Base-by-base conservation (phyloP, 768 basidiomycete genomes). In the Coprinopsis sp. region DNA sequence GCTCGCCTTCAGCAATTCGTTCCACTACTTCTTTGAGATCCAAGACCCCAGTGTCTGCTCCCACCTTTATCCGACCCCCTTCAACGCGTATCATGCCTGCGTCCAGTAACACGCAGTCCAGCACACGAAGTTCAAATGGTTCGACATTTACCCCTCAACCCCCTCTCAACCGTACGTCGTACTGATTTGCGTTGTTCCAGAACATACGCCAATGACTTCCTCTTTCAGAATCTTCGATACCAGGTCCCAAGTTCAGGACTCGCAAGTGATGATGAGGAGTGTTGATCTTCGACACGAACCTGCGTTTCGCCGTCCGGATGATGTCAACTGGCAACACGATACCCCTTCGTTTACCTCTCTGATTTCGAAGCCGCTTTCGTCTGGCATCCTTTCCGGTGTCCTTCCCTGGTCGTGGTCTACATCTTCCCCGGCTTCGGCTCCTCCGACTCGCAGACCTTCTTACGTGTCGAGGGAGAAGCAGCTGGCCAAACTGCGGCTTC, bases 381-480 rank as follows among this genome's bases (percentile, higher is more conserved):
- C 29, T 23, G 19, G 30, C 13, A 13, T 38, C 1, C 37, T 49
- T 7, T 33, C 39, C 29, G 43, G 30, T 16, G 40, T 42, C 16
- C 29, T 49, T 13, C 47, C 44, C 27, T 51, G 41, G 4, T 45
- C 52, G 24, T 46, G 54, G 51, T 33, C 49, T 29, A 23, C 34
- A 40, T 27, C 34, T 13, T 14, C 21, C 14, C 42, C 19, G 41
- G 18, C 42, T 13, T n/a, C n/a, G n/a, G 25, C 49, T 25, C 30
- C 59, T 60, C 48, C 55, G 65, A 12, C 22, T 18, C 39, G 24
- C 12, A 34, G 34, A 37, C 7, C 47, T 12, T 34, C 47, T 47
- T 86, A 71, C 58, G 81, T 86, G 37, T 72, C 81, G 22, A 82
- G 76, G 59, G 75, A 82, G 55, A 74, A 69, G 52, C 88, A 91